Percentiles rank a stretch among this genome's conserved stretches.
phyloP scores from a whole-genome alignment of 2,329 filamentous ascomycete species.

The Aspergillus sp. region DNA sequence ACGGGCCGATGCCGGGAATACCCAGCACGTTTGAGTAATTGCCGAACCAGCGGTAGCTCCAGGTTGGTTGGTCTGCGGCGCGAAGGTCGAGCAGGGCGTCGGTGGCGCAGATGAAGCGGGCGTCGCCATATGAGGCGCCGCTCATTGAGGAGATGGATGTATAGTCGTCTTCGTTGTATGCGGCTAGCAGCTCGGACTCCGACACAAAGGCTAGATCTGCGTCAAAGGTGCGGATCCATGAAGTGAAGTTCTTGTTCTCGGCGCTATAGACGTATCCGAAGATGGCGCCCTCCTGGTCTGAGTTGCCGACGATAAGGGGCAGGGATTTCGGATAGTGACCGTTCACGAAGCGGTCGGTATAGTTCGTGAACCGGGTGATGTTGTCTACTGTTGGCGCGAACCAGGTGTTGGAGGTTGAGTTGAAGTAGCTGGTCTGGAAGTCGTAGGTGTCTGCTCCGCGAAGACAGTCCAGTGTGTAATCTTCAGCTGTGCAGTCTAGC shows the following conservation, averaged over 20 bases:
- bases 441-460: slow-evolving; percentile 19
- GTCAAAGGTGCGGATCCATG: slow-evolving; percentile 23
- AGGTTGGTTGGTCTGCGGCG: slow-evolving; percentile 19
- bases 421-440: slow-evolving; percentile 23
- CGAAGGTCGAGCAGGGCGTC: slow-evolving; percentile 22
- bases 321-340: slow-evolving; percentile 20
- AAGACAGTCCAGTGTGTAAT: slow-evolving; percentile 22
- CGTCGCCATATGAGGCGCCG: slow-evolving; percentile 24
- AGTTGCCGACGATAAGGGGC: slow-evolving; percentile 23
- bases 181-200: slow-evolving; percentile 13
- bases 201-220: slow-evolving; percentile 22
- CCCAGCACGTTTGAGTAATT: slow-evolving; percentile 21
- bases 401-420: slow-evolving; percentile 25
- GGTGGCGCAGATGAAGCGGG: slow-evolving; percentile 23
- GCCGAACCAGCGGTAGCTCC: slow-evolving; percentile 26
- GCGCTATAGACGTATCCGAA: slow-evolving; percentile 19
- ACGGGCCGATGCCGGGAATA: slow-evolving; percentile 16
- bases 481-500: slow-evolving; percentile 16
- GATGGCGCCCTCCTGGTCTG: slow-evolving; percentile 22
- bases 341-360: slow-evolving; percentile 18
- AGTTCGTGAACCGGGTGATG: slow-evolving; percentile 23
- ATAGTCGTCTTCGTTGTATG: slow-evolving; percentile 19
- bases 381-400: slow-evolving; percentile 20
- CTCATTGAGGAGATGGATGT: slow-evolving; percentile 20
- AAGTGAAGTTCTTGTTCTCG: slow-evolving; percentile 21